Percentiles rank a stretch among this genome's conserved stretches.
phyloP scores from a whole-genome alignment of 2,329 filamentous ascomycete species.

The Lecanicillium sp. region DNA sequence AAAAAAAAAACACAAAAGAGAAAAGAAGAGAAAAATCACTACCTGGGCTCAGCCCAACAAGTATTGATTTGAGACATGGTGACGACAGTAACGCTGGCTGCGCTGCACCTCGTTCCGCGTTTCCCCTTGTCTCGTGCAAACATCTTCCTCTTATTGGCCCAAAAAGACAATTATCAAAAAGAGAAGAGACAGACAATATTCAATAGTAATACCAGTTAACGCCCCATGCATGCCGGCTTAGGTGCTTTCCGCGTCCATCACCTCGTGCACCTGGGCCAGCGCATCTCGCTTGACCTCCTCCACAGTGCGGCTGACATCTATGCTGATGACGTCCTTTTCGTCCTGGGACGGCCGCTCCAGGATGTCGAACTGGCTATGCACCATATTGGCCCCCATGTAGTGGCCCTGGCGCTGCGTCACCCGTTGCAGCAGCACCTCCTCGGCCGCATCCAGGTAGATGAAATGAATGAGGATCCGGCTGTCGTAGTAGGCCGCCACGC shows the following conservation, averaged over 20 bases:
- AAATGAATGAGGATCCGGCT: slow-evolving; percentile 78
- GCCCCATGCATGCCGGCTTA: slow-evolving; percentile 2
- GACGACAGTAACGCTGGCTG: not conserved
- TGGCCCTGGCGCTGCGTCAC: slow-evolving; percentile 73
- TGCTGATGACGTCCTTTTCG: slow-evolving; percentile 64
- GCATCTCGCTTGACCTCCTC: slow-evolving; percentile 57
- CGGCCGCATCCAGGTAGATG: slow-evolving; percentile 77
- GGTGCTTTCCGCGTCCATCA: slow-evolving; percentile 32
- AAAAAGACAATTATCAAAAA: not conserved
- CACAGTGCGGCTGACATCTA: slow-evolving; percentile 58
- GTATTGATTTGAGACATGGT: slow-evolving; percentile 7
- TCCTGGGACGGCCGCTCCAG: slow-evolving; percentile 74
- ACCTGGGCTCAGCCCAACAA: not conserved
- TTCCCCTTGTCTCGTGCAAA: not conserved
- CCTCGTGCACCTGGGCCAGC: slow-evolving; percentile 49
- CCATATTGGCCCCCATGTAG: slow-evolving; percentile 96
- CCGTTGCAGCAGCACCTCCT: slow-evolving; percentile 68
- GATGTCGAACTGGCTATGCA: slow-evolving; percentile 81
- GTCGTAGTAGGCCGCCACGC: slow-evolving; percentile 70
- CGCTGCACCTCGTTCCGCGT: not conserved
- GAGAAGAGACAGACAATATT: too few species aligned
- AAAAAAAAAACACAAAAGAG: not conserved
- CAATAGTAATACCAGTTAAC: not conserved
- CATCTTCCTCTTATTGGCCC: not conserved
- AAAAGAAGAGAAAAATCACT: not conserved